Conservation (phyloP, 2,329 filamentous ascomycete species). For the Sporothrix pallida region DNA sequence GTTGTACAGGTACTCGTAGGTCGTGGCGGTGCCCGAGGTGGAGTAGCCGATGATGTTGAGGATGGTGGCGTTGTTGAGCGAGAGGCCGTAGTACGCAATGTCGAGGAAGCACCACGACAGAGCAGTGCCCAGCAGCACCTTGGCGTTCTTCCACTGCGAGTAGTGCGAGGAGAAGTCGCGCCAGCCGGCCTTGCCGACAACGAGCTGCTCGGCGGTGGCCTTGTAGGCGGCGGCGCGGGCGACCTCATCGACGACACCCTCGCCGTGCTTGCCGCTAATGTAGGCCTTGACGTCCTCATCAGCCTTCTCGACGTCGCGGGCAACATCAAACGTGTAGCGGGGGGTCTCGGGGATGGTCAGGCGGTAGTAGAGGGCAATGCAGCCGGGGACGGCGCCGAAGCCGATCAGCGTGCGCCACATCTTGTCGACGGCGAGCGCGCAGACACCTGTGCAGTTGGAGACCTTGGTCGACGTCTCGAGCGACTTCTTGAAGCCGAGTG, state of each 20-base stretch:
- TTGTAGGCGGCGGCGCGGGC: constrained; percentile 64
- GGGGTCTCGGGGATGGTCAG: constrained; percentile 87
- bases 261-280: constrained; percentile 62
- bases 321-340: constrained; percentile 84
- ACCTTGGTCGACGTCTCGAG: constrained; percentile 59
- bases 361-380: constrained; percentile 78
- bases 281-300: constrained; percentile 77
- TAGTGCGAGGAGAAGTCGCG: constrained; percentile 75
- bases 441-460: constrained; percentile 66
- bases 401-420: constrained; percentile 86
- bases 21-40: constrained; percentile 55
- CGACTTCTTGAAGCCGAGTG: constrained; percentile 71
- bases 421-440: constrained; percentile 76
- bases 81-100: constrained; percentile 69
- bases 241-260: constrained; percentile 70
- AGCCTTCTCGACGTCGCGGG: constrained; percentile 75
- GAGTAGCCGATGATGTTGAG: constrained; percentile 74
- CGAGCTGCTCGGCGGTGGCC: constrained; percentile 59
- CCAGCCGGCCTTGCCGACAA: constrained; percentile 73
- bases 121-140: constrained; percentile 67
- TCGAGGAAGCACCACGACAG: constrained; percentile 82
- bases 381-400: constrained; percentile 79
- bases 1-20: constrained; percentile 74
- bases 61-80: constrained; percentile 77
- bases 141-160: constrained; percentile 70